Evolutionary conservation across 805 yeast species (phyloP), one percentile per base, ranked within the genome.

Genomic region (Saccharomycopsis selenospora): DNA sequence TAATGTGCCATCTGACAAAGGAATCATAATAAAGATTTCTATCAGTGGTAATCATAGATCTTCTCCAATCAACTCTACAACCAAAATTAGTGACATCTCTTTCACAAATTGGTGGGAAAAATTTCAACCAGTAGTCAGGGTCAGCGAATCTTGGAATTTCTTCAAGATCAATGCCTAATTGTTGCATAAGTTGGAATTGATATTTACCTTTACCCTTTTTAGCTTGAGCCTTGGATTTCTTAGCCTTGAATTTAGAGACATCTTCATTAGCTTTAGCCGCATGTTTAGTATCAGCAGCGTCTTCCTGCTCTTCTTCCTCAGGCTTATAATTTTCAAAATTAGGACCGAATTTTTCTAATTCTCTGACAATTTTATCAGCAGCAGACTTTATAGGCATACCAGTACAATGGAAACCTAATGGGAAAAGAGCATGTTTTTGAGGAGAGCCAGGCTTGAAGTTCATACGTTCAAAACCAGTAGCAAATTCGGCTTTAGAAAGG

Each of bases 381-480:
- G 96, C 77, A 25, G 98, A 91, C 64, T 80, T 75, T 65, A 93
- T 93, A 47, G 99, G 98, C 96, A 93, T 85, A 75, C 99, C 99
- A 29, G 99, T 93, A 77, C 99, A 93, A 69, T 93, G 99, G 83
- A 91, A 93, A 44, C 99, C 99, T 50, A 93, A 75, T 45, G 99
- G 98, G 71, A 87, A 93, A 53, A 90, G 71, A 30, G 96, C 96
- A 59, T 85, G 77, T 68, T 84, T 87, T 26, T 46, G 50, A 20
- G 50, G 20, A 25, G 30, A 22, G 29, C 55, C 55, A 18, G 30
- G 40, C 13, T 46, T 38, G 57, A 97, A 98, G 61, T 76, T 76
- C 91, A 93, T 85, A 69, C 97, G 81, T 72, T 93, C 96, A 63
- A 84, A 93, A 48, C 98, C 98, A 49, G 85, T 74, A 42, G 90